phyloP scores from a whole-genome alignment of 768 basidiomycete species.

The Rhodosporidiobolus sp. region DNA sequence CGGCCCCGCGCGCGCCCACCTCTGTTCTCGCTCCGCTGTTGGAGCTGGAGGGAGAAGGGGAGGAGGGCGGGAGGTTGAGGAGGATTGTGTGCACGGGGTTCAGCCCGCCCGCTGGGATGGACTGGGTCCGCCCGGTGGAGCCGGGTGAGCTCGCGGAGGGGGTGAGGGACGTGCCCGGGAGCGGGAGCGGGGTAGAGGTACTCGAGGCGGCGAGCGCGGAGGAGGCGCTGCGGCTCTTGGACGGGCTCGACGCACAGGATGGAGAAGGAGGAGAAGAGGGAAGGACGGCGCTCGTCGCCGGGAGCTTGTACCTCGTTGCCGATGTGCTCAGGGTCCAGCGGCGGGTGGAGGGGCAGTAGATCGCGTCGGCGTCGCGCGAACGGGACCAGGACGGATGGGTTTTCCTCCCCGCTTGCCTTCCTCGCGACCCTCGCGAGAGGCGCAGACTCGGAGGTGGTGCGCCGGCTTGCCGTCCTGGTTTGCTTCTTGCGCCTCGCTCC shows the following conservation, averaged over 20 bases:
- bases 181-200: conserved; percentile 58
- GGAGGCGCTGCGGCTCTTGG: conserved; percentile 41
- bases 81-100: conserved; percentile 63
- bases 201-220: conserved; percentile 47
- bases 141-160: conserved; percentile 54
- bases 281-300: conserved; percentile 64
- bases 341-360: not conserved
- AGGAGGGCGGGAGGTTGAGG: conserved; percentile 34
- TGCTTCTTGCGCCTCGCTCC: too few species aligned
- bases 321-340: conserved; percentile 54
- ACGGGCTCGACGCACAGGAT: conserved; percentile 47
- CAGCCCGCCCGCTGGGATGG: conserved; percentile 77
- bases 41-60: not conserved
- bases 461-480: too few species aligned
- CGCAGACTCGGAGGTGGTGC: too few species aligned
- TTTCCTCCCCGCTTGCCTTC: too few species aligned
- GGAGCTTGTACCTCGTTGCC: conserved; percentile 90
- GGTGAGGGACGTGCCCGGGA: conserved; percentile 45
- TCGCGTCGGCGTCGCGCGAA: too few species aligned
- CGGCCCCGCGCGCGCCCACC: conserved; percentile 60
- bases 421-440: too few species aligned
- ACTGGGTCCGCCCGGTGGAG: conserved; percentile 75
- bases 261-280: not conserved
- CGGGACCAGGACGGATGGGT: too few species aligned
- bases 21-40: conserved; percentile 42